A percentile compares a stretch with the other conserved stretches of the same genome.
Evolutionary conservation across 257 asterid species (phyloP).

Genomic region (Nicotiana noctiflora): DNA sequence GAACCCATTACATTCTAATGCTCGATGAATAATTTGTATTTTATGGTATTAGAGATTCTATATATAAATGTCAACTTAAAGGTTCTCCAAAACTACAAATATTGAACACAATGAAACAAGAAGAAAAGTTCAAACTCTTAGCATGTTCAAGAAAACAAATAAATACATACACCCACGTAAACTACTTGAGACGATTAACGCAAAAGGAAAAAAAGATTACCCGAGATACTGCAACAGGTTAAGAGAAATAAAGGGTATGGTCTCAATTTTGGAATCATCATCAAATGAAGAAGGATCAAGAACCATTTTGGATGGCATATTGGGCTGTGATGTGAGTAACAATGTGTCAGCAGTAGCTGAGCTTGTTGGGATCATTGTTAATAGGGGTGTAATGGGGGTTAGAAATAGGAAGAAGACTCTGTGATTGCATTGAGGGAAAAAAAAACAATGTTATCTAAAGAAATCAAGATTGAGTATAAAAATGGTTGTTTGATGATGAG

Average conservation of each 20-base stretch:
- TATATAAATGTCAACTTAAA: background rate
- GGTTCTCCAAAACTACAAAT: background rate
- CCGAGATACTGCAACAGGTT: slow-evolving; percentile 59
- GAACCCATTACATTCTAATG: background rate
- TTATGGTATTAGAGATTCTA: background rate
- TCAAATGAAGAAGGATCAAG: slow-evolving; percentile 7
- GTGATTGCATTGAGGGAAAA: background rate
- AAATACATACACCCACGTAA: background rate
- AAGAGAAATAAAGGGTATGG: slow-evolving; percentile 46
- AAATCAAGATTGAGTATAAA: background rate
- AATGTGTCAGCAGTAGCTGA: background rate
- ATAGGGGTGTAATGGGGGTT: background rate
- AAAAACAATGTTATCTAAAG: background rate
- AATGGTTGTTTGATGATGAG: background rate
- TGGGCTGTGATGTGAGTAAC: background rate
- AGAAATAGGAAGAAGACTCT: background rate
- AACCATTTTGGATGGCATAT: background rate
- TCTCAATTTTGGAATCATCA: slow-evolving; percentile 40
- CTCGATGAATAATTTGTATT: background rate
- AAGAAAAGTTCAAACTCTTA: background rate
- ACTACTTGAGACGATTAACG: background rate
- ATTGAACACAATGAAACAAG: background rate
- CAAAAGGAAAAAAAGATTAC: slow-evolving; percentile 26
- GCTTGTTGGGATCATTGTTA: background rate
- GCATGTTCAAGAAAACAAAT: background rate